phyloP scores from a whole-genome alignment of 371 early-diverging fungal genomes.

The Apophysomyces trapeziformis region DNA sequence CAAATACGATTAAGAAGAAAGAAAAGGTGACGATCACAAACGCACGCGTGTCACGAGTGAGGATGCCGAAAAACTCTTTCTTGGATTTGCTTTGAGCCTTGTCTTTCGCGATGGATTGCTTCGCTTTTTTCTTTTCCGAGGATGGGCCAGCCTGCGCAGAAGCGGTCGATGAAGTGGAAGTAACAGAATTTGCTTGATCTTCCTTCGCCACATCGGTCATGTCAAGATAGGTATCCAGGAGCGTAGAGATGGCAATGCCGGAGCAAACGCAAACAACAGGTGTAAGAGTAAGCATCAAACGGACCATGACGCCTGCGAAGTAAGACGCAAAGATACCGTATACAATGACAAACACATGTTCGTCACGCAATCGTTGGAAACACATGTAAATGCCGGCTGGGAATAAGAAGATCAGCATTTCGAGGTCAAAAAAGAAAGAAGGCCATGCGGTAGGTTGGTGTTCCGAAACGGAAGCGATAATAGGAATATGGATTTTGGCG shows the following conservation, averaged over 20 bases:
- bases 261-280: slow-evolving; percentile 96
- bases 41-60: slow-evolving; percentile 47
- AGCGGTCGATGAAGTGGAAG: slow-evolving; percentile 2
- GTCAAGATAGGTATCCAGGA: slow-evolving; percentile 81
- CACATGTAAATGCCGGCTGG: slow-evolving; percentile 97
- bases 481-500: slow-evolving; percentile 98
- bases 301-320: slow-evolving; percentile 99
- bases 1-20: slow-evolving; percentile 80
- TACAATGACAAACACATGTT: slow-evolving; percentile 96
- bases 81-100: slow-evolving; percentile 27
- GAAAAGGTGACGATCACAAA: slow-evolving; percentile 61
- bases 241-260: slow-evolving; percentile 87
- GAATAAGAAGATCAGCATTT: slow-evolving; percentile 91
- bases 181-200: slow-evolving; percentile 3
- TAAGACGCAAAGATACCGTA: slow-evolving; percentile 95
- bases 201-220: slow-evolving; percentile 27
- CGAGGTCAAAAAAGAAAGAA: slow-evolving; percentile 98
- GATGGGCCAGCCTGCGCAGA: slow-evolving; percentile 15
- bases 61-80: slow-evolving; percentile 36
- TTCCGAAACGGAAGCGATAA: slow-evolving; percentile 99
- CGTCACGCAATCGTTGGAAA: slow-evolving; percentile 90
- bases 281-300: slow-evolving; percentile 96
- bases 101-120: slow-evolving; percentile 17
- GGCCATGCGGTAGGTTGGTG: slow-evolving; percentile 99
- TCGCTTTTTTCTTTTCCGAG: slow-evolving; percentile 23